Percentiles rank a stretch among this genome's conserved stretches.
Conservation (phyloP, 257 asterid species). For the Echites panduratus region DNA sequence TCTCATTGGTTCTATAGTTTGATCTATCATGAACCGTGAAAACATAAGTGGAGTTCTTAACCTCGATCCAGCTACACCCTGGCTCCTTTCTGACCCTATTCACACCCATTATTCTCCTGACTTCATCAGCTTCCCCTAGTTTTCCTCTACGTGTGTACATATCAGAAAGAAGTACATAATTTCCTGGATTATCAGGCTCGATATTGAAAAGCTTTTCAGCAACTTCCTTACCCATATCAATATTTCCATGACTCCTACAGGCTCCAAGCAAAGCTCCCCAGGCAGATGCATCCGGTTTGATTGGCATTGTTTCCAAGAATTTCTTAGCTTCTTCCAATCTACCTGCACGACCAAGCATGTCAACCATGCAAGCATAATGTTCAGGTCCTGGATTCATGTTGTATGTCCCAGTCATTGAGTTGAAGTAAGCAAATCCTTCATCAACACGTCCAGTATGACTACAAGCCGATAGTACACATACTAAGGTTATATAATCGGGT, state of each 20-base stretch:
- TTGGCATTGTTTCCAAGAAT: slow-evolving; percentile 37
- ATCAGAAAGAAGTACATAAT: slow-evolving; percentile 39
- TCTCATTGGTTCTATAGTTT: slow-evolving; percentile 30
- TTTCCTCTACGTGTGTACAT: slow-evolving; percentile 34
- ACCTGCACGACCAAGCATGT: slow-evolving; percentile 53
- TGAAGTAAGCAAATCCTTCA: slow-evolving; percentile 35
- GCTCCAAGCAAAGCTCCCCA: slow-evolving; percentile 51
- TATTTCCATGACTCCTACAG: slow-evolving; percentile 35
- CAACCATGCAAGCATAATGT: slow-evolving; percentile 48
- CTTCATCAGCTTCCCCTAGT: slow-evolving; percentile 41
- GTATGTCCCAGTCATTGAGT: slow-evolving; percentile 27
- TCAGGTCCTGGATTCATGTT: slow-evolving; percentile 33
- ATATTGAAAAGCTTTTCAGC: slow-evolving; percentile 38
- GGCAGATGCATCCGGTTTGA: slow-evolving; percentile 33
- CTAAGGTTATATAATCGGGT: slow-evolving; percentile 44
- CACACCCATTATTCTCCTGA: slow-evolving; percentile 43
- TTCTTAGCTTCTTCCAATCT: slow-evolving; percentile 34
- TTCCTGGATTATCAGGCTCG: slow-evolving; percentile 47
- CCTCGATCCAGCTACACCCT: slow-evolving; percentile 49
- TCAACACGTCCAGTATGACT: slow-evolving; percentile 39
- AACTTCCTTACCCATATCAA: slow-evolving; percentile 36
- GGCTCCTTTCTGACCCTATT: slow-evolving; percentile 38
- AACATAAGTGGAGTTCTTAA: slow-evolving; percentile 33
- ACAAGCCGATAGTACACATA: slow-evolving; percentile 47
- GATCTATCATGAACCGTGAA: slow-evolving; percentile 44